A percentile compares a stretch with the other conserved stretches of the same genome.
These are phyloP conservation scores for Teunomyces gatunensis DNA, from an alignment of 805 yeast species.

Conservation along the genomic window DNA sequence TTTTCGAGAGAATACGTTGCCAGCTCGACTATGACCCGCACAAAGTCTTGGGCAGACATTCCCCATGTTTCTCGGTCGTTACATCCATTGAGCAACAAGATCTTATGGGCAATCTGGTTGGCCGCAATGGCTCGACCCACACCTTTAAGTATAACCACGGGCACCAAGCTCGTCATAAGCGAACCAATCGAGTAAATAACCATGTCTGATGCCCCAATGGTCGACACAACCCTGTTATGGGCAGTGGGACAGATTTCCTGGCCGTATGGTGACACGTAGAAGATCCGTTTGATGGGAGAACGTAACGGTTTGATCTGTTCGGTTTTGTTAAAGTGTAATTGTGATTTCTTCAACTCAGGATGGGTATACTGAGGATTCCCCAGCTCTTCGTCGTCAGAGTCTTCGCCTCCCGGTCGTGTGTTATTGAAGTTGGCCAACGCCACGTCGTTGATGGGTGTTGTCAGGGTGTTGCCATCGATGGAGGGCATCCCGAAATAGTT, in stretches of 20 bases:
- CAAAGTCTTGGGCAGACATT: conserved; percentile 57
- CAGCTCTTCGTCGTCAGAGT: conserved; percentile 39
- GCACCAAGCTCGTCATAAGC: conserved; percentile 81
- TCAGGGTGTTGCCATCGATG: conserved; percentile 5
- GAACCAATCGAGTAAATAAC: conserved; percentile 84
- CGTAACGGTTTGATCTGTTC: conserved; percentile 56
- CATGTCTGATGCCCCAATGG: conserved; percentile 49
- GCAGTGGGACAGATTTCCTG: conserved; percentile 80
- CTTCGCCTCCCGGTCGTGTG: not conserved
- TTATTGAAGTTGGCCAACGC: conserved; percentile 1
- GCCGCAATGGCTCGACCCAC: conserved; percentile 59
- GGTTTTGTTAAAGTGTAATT: conserved; percentile 66
- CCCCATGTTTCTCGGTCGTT: conserved; percentile 79
- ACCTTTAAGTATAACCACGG: conserved; percentile 72
- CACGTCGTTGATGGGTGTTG: conserved; percentile 4
- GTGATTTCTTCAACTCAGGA: conserved; percentile 74
- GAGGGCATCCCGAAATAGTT: conserved; percentile 5
- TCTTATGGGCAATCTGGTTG: conserved; percentile 37
- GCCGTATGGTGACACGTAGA: conserved; percentile 84
- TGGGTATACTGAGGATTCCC: conserved; percentile 72
- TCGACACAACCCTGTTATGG: conserved; percentile 55
- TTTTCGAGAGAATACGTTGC: conserved; percentile 48
- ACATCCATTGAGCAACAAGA: conserved; percentile 70
- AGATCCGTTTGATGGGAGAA: conserved; percentile 69
- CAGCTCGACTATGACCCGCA: conserved; percentile 54